Evolutionary conservation across 2,329 filamentous ascomycete species (phyloP).

Genomic region (Balansia obtecta): DNA sequence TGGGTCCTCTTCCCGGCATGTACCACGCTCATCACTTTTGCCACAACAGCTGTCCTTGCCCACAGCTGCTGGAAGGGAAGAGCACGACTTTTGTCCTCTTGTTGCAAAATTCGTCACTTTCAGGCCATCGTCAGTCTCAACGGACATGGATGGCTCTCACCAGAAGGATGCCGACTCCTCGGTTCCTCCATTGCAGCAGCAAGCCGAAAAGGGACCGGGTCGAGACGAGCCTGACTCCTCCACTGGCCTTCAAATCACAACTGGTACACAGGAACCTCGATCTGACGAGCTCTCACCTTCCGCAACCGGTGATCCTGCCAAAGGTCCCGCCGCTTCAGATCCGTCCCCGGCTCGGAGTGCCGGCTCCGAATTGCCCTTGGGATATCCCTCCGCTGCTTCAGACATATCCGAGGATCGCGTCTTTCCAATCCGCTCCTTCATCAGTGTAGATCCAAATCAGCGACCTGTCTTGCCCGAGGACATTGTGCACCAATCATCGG

Average conservation of each 20-base stretch:
- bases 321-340: constrained; percentile 7
- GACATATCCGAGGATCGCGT: constrained; percentile 45
- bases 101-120: constrained; percentile 1
- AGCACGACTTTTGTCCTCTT: background rate
- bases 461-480: constrained; percentile 27
- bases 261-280: background rate
- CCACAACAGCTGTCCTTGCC: constrained; percentile 1
- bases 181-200: background rate
- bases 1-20: constrained; percentile 5
- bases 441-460: constrained; percentile 52
- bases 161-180: background rate
- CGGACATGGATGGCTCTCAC: constrained; percentile 3
- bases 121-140: background rate
- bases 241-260: background rate
- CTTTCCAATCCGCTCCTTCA: constrained; percentile 70
- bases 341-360: constrained; percentile 29
- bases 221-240: background rate
- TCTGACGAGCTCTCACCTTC: background rate
- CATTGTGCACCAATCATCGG: constrained; percentile 22
- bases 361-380: constrained; percentile 27
- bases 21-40: background rate
- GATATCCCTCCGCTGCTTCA: constrained; percentile 19
- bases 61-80: background rate
- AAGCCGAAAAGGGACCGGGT: background rate
- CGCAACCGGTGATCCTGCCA: constrained; percentile 1